phyloP scores from a whole-genome alignment of 1,284 basidiomycete genomes.

The Papiliotrema flavescens region DNA sequence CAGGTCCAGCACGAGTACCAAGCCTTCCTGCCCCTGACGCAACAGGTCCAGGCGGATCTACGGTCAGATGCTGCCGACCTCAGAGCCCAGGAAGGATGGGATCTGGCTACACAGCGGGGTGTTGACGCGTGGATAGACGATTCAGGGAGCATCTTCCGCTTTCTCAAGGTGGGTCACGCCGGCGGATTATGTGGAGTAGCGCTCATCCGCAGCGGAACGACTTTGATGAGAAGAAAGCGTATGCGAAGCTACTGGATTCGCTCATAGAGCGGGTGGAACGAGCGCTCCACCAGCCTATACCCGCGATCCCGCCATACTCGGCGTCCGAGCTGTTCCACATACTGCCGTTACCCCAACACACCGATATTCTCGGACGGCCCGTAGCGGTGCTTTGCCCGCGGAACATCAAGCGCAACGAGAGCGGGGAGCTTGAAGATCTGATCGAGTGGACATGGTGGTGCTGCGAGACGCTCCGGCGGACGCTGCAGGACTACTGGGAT shows the following conservation, averaged over 20 bases:
- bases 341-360: constrained; percentile 32
- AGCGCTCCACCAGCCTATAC: constrained; percentile 29
- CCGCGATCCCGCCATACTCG: constrained; percentile 23
- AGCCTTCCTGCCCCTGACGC: constrained; percentile 24
- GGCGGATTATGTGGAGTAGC: background rate
- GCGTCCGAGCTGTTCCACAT: constrained; percentile 31
- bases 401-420: constrained; percentile 32
- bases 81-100: constrained; percentile 39
- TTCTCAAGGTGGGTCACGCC: constrained; percentile 34
- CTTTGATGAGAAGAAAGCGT: constrained; percentile 31
- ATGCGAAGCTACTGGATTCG: constrained; percentile 21
- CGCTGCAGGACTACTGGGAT: constrained; percentile 36
- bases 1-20: constrained; percentile 25
- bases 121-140: constrained; percentile 41
- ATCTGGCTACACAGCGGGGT: constrained; percentile 26
- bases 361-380: constrained; percentile 35
- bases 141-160: constrained; percentile 35
- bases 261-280: constrained; percentile 20
- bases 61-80: constrained; percentile 36
- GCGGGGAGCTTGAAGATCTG: constrained; percentile 37
- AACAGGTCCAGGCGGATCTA: constrained; percentile 31
- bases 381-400: constrained; percentile 39
- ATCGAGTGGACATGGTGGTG: constrained; percentile 47
- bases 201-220: constrained; percentile 27
- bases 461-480: constrained; percentile 36